phyloP scores from a whole-genome alignment of 2,329 filamentous ascomycete genomes.

The Xylaria sp. region DNA sequence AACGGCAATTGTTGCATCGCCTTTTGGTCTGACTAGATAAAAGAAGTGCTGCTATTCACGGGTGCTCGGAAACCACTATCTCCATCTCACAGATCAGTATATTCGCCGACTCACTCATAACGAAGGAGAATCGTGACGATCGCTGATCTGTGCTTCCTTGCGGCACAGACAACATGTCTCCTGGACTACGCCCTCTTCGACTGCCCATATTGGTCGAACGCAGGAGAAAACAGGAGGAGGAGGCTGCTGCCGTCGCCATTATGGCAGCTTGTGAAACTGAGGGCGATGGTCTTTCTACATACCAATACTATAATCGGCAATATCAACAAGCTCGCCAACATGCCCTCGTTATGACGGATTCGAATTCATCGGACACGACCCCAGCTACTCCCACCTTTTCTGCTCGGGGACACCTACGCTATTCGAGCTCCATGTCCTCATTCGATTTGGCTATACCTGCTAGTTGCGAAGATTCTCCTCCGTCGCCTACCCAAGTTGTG shows the following conservation, averaged over 20 bases:
- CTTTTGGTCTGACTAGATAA: not conserved
- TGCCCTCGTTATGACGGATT: slow-evolving; percentile 54
- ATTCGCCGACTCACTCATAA: slow-evolving; percentile 4
- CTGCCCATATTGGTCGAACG: slow-evolving; percentile 49
- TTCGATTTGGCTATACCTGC: slow-evolving; percentile 69
- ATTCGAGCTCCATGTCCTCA: slow-evolving; percentile 82
- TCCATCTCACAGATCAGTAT: not conserved
- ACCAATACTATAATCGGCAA: slow-evolving; percentile 19
- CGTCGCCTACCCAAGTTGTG: slow-evolving; percentile 57
- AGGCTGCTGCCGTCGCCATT: slow-evolving; percentile 41
- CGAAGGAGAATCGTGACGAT: slow-evolving; percentile 28
- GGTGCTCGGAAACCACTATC: not conserved
- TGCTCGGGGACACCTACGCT: slow-evolving; percentile 70
- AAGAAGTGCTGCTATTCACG: slow-evolving; percentile 1
- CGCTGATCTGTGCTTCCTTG: slow-evolving; percentile 33
- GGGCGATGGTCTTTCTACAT: slow-evolving; percentile 58
- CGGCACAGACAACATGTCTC: slow-evolving; percentile 44
- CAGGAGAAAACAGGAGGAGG: slow-evolving; percentile 47
- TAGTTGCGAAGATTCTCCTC: slow-evolving; percentile 64
- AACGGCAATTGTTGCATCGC: slow-evolving; percentile 14
- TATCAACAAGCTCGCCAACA: slow-evolving; percentile 49
- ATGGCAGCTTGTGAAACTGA: slow-evolving; percentile 41
- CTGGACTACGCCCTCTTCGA: slow-evolving; percentile 49
- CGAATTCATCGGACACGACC: slow-evolving; percentile 73
- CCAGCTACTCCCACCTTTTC: slow-evolving; percentile 78